Evolutionary conservation across 225 moss, liverwort and hornwort species (phyloP), one percentile per base, ranked within the genome.

Genomic region (Rhytidiadelphus loreus): DNA sequence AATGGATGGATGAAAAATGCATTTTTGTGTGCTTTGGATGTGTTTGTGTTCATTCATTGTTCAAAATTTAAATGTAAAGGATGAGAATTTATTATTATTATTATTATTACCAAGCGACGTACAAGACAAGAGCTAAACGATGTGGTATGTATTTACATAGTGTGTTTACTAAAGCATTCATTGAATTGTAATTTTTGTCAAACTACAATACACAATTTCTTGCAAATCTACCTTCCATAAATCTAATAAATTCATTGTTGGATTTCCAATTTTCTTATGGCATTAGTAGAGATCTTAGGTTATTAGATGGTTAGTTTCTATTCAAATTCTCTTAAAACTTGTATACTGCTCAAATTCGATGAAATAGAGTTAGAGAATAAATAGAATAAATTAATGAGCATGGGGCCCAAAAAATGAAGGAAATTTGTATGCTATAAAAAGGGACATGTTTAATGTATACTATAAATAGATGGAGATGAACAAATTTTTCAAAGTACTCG

Each of bases 371-470:
- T 13, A 33, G 5, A 35, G 53, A 2, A 32, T 11, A 35, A 22
- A 76, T 52, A 35, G 1, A 52, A 52, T 2, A 52, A 75, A 13
- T 21, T 5, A 21, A 50, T 5, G 5, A 50, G 2, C 2, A 32
- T 7, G 1, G 4, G 3, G 28, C 1, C 2, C 4, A 0, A 1
- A 39, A 46, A 48, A 30, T 44, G 32, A 50, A 33, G 2, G 3
- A 8, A 33, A 33, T 0, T 21, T 0, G 2, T 21, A 33, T 33
- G 12, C 16, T 4, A 30, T 11, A 8, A 33, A 75, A 28, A 12
- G 2, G 6, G 1, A 33, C 2, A 8, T 52, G 2, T 52, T 13
- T 52, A 13, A 76, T 52, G 3, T 5, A 8, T 52, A 22, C 2
- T 22, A 35, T 8, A 76, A 8, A 35, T 35, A 76, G 52, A 52